Base-by-base conservation (phyloP, 768 basidiomycete genomes). In the Termitomyces sp. region DNA sequence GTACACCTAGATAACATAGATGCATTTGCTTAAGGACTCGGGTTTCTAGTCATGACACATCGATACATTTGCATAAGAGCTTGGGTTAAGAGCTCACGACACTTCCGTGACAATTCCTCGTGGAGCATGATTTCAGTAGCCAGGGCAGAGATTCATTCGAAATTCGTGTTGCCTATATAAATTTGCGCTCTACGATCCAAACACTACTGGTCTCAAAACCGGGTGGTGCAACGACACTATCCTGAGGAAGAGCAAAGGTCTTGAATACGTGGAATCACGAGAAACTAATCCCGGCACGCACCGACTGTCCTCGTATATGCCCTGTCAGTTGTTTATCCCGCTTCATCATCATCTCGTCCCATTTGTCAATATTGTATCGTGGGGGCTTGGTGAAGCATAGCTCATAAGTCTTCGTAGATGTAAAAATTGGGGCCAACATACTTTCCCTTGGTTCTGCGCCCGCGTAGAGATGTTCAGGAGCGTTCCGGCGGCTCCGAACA, bases 311-410 rank as follows among this genome's bases (percentile, higher is more conserved):
- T 60, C 96, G 82, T 63, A 73, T 64, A 66, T 90, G 88, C 12
- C 96, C 96, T 2, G 94, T 97, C 65, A 98, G 70, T 59, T 90
- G 78, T 65, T 80, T 77, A 74, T 98, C 96, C 54, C 96, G 78
- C 65, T 85, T 82, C 87, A 98, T 93, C 93, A 98, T 92, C 88
- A 90, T 91, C 51, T 89, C 81, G 58, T 98, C 96, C 93, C 93
- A 98, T 21, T 79, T 71, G 65, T 98, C 96, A 34, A 96, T 66
- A 51, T 84, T 80, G 65, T 94, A 95, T 47, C 96, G 82, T 32
- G 89, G 81, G 52, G 88, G 86, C 93, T 96, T 57, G 7, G 30
- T 21, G 1, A 24, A 21, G 12, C 12, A 51, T 57, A 28, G 24
- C 11, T 53, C 43, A 41, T n/a, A 32, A 30, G 11, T 22, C 12